Evolutionary conservation across 2,329 filamentous ascomycete genomes (phyloP).

Genomic region (Alternaria conjuncta): DNA sequence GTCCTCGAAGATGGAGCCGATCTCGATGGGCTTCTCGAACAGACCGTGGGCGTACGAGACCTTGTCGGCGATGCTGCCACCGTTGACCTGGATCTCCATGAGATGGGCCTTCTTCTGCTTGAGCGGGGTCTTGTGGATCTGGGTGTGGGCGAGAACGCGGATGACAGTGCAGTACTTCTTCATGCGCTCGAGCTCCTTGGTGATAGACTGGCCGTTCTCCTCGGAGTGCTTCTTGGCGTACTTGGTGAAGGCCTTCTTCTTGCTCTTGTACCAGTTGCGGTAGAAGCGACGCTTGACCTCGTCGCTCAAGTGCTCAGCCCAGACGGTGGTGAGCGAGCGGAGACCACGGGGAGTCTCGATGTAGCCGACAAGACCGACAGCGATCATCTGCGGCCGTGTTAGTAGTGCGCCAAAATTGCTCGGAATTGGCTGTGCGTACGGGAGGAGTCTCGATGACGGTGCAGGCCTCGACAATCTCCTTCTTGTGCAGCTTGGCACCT

Average conservation of each 20-base stretch:
- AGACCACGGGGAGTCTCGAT: slow-evolving; percentile 99
- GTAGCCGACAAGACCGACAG: slow-evolving; percentile 99
- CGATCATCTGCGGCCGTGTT: slow-evolving; percentile 80
- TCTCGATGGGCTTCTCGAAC: slow-evolving; percentile 98
- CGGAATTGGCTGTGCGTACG: slow-evolving; percentile 72
- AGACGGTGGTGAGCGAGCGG: slow-evolving; percentile 98
- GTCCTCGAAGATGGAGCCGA: slow-evolving; percentile 96
- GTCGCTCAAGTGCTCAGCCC: slow-evolving; percentile 98
- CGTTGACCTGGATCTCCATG: slow-evolving; percentile 99
- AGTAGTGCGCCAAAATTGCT: slow-evolving; percentile 52
- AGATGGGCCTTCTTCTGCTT: slow-evolving; percentile 99
- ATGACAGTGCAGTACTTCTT: slow-evolving; percentile 99
- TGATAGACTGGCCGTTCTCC: slow-evolving; percentile 86
- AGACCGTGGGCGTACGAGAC: slow-evolving; percentile 92
- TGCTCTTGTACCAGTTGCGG: slow-evolving; percentile 99
- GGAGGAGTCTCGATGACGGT: slow-evolving; percentile 53
- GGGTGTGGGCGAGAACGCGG: slow-evolving; percentile 98
- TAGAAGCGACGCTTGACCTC: slow-evolving; percentile 99
- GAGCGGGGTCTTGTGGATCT: slow-evolving; percentile 98
- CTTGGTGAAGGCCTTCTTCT: slow-evolving; percentile 99
- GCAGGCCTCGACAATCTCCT: slow-evolving; percentile 54
- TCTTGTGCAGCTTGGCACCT: slow-evolving; percentile 99
- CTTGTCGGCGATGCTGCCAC: slow-evolving; percentile 94
- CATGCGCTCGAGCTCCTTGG: slow-evolving; percentile 98
- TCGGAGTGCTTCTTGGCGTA: slow-evolving; percentile 99